Evolutionary conservation across 192 early-diverging fungal genomes (phyloP).

Genomic region (Coemansia sp.): DNA sequence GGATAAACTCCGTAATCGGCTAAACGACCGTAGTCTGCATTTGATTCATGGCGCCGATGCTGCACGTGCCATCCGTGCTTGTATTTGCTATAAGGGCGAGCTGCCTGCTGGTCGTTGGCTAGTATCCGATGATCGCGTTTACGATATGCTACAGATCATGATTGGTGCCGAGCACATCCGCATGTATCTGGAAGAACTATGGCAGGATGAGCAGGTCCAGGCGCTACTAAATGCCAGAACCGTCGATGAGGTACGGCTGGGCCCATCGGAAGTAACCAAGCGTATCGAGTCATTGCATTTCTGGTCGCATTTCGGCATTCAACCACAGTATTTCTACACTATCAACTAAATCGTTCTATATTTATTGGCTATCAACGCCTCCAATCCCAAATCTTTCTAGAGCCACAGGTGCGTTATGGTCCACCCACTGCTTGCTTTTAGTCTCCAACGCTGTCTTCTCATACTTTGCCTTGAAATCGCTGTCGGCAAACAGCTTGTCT

Average conservation of each 20-base stretch:
- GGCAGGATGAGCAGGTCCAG: conserved; percentile 9
- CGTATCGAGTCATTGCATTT: conserved; percentile 50
- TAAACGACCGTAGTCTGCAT: conserved; percentile 43
- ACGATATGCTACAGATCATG: conserved; percentile 38
- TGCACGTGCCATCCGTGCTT: conserved; percentile 26
- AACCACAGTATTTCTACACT: conserved; percentile 28
- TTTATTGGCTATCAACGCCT: conserved; percentile 2
- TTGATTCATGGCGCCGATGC: conserved; percentile 45
- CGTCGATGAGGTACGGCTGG: conserved; percentile 26
- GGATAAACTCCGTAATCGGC: conserved; percentile 26
- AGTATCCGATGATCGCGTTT: conserved; percentile 34
- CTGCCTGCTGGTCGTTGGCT: conserved; percentile 32
- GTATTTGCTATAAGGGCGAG: background rate
- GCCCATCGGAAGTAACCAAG: conserved; percentile 17
- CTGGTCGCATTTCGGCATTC: conserved; percentile 18
- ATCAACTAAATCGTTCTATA: background rate
- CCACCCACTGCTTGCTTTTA: conserved; percentile 38
- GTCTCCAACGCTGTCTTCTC: conserved; percentile 17
- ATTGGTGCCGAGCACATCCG: conserved; percentile 21
- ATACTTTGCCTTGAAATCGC: conserved; percentile 23
- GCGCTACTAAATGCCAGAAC: conserved; percentile 14
- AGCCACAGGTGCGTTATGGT: conserved; percentile 13
- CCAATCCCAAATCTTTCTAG: conserved; percentile 10
- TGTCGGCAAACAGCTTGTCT: conserved; percentile 23
- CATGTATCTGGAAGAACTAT: conserved; percentile 22